Evolutionary conservation across 257 asterid species (phyloP).

Genomic region (Cynanchum wilfordii): DNA sequence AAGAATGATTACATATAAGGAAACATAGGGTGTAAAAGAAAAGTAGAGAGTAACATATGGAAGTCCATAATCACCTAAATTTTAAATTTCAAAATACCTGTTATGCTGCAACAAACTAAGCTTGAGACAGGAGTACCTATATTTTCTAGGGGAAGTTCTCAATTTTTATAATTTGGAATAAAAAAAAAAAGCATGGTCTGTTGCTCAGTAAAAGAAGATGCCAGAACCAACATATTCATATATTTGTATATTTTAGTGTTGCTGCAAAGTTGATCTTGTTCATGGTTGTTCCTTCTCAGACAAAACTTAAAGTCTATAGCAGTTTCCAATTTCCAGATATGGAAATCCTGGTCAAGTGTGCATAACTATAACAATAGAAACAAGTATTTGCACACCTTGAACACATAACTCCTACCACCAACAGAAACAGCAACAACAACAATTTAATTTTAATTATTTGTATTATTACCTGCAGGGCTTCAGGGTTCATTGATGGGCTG

Average conservation of each 20-base stretch:
- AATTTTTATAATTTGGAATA: not conserved
- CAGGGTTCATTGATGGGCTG: slow-evolving; percentile 57
- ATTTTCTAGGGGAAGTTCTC: not conserved
- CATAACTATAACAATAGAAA: not conserved
- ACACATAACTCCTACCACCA: not conserved
- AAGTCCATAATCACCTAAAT: slow-evolving; percentile 1
- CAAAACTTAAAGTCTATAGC: not conserved
- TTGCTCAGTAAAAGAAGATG: not conserved
- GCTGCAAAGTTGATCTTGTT: not conserved
- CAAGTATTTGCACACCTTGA: not conserved
- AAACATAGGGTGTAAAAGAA: not conserved
- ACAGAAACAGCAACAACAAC: not conserved
- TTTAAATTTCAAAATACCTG: not conserved
- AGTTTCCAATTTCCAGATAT: not conserved
- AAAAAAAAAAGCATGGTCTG: not conserved
- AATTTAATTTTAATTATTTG: not conserved
- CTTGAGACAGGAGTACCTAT: not conserved
- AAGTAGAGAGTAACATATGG: not conserved
- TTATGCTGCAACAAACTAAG: not conserved
- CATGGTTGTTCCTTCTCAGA: not conserved
- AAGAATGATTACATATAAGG: not conserved
- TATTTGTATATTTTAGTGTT: not conserved
- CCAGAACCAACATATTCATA: not conserved
- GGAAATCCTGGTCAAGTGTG: not conserved
- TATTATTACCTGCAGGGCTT: slow-evolving; percentile 79